Base-by-base conservation (phyloP, 176 grass and related monocot genomes). In the Neostapfia colusana region DNA sequence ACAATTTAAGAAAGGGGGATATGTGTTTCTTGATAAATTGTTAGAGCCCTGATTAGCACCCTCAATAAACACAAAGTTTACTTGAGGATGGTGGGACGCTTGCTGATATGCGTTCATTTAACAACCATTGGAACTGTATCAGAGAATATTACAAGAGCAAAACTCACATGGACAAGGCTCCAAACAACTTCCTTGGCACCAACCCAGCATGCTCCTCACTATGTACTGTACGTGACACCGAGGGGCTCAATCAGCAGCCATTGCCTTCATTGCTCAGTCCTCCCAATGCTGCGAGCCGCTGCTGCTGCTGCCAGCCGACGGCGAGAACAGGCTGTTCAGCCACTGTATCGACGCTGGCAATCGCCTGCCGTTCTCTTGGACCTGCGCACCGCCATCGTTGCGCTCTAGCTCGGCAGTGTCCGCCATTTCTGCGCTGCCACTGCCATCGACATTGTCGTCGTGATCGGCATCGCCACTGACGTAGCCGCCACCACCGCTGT, bases 291-390 rank as follows among this genome's bases (percentile, higher is more conserved):
- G 81, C 38, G 76, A 79, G 34, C 63, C 72, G 79, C 71, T 83
- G 74, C 81, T 83, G 74, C 81, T 24, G 44, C 69, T 49, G 71
- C 76, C 75, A 51, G 21, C 26, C 64, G 61, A 62, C 8, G 79
- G 72, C 7, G 80, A 48, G 58, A 88, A 66, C 57, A 84, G 39
- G 57, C 48, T 80, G 28, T 64, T 84, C 6, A 88, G 76, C 81
- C 71, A 69, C 57, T 69, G 81, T 6, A 80, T 70, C 17, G 74
- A 73, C 25, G 74, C 68, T 7, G 85, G 72, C 70, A 85, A 20
- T 53, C 73, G 31, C 12, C 76, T 46, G 26, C 34, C 73, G 6
- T 42, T 78, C 73, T 79, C 67, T 44, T 67, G 63, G 21, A 53
- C 67, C 23, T 69, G 63, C 23, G 64, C 14, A 46, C 28, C 56